A percentile compares a stretch with the other conserved stretches of the same genome.
phyloP scores from a whole-genome alignment of 495 filamentous ascomycete genomes.

The Terfezia claveryi region DNA sequence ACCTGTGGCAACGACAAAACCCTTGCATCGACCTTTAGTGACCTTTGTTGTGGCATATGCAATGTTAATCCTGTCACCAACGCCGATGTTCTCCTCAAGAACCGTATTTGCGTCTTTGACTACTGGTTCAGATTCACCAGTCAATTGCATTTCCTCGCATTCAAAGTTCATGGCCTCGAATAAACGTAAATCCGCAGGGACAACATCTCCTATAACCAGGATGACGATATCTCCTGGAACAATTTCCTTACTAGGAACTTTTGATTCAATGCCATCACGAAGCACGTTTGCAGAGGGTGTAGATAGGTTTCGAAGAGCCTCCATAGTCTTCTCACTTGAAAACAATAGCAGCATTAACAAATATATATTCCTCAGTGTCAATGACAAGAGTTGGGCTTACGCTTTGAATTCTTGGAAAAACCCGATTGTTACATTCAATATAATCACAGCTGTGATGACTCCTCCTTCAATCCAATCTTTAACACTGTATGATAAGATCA shows the following conservation, averaged over 20 bases:
- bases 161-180: conserved; percentile 63
- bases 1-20: conserved; percentile 45
- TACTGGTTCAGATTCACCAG: conserved; percentile 48
- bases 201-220: conserved; percentile 63
- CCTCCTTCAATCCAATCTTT: conserved; percentile 64
- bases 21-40: conserved; percentile 43
- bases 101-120: conserved; percentile 26
- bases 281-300: conserved; percentile 59
- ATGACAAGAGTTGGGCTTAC: conserved; percentile 4
- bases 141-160: conserved; percentile 46
- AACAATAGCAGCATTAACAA: neutral
- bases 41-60: conserved; percentile 47
- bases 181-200: conserved; percentile 53
- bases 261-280: conserved; percentile 41
- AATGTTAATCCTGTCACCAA: conserved; percentile 46
- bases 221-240: conserved; percentile 67
- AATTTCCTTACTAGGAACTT: conserved; percentile 47
- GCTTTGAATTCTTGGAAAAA: conserved; percentile 71
- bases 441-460: conserved; percentile 59
- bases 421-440: conserved; percentile 55
- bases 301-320: conserved; percentile 52
- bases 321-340: conserved; percentile 52
- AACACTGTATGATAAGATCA: conserved; percentile 63
- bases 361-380: neutral
- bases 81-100: conserved; percentile 30